Percentiles rank a stretch among this genome's conserved stretches.
Conservation (phyloP, 2,329 filamentous ascomycete species). For the Colletotrichum nymphaeae region DNA sequence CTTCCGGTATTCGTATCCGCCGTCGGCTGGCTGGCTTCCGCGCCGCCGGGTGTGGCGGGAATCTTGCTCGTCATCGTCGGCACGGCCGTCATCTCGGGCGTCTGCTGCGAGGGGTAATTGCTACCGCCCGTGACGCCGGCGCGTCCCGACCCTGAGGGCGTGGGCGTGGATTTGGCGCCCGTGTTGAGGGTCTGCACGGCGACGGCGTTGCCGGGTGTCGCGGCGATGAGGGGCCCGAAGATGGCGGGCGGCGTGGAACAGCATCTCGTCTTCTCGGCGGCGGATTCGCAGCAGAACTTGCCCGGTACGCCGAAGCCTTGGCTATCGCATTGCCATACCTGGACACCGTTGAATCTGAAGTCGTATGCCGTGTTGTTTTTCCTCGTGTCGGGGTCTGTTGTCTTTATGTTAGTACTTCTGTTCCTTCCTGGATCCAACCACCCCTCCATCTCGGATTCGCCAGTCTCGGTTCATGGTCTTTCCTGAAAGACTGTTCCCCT, state of each 20-base stretch:
- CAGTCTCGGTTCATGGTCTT: neutral
- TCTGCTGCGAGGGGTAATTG: neutral
- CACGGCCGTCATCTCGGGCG: neutral
- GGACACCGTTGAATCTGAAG: conserved; percentile 32
- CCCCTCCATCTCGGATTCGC: neutral
- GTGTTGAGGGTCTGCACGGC: conserved; percentile 26
- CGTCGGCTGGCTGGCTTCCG: neutral
- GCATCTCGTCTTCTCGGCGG: conserved; percentile 32
- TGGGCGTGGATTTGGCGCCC: conserved; percentile 6
- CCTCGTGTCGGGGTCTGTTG: conserved; percentile 29
- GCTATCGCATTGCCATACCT: conserved; percentile 31
- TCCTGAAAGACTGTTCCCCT: too few relatives aligned
- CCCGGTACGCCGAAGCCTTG: conserved; percentile 22
- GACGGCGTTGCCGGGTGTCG: conserved; percentile 25
- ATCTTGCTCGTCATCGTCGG: conserved; percentile 12
- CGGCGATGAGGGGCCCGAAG: conserved; percentile 29
- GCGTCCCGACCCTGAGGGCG: neutral
- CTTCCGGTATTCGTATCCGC: neutral
- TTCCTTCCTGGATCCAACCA: neutral
- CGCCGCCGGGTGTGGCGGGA: neutral
- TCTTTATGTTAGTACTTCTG: neutral
- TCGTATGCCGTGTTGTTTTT: conserved; percentile 20
- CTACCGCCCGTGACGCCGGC: neutral
- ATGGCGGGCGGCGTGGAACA: conserved; percentile 22
- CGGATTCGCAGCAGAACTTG: conserved; percentile 34